A percentile compares a stretch with the other conserved stretches of the same genome.
Evolutionary conservation across 129 eudicot species (phyloP).

Genomic region (Logfia minima): DNA sequence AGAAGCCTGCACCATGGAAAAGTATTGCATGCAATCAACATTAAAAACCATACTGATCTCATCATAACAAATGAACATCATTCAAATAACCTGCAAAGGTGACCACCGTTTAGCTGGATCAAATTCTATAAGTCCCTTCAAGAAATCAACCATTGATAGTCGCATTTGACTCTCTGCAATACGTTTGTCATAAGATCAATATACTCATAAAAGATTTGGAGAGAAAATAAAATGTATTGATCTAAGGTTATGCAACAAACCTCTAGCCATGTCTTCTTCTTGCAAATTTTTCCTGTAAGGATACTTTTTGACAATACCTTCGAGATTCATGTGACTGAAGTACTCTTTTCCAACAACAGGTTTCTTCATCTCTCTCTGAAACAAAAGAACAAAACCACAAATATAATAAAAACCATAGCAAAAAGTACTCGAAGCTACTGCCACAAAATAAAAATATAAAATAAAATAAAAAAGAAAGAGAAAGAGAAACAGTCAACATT

Average conservation of each 20-base stretch:
- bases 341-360: conserved; percentile 92
- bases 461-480: background rate
- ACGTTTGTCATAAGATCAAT: conserved; percentile 17
- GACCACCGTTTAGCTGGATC: conserved; percentile 99
- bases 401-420: background rate
- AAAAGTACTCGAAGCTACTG: background rate
- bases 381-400: conserved; percentile 21
- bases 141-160: conserved; percentile 85
- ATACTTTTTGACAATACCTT: conserved; percentile 74
- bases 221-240: background rate
- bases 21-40: conserved; percentile 17
- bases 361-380: conserved; percentile 79
- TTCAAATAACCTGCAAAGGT: conserved; percentile 78
- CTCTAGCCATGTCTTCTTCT: conserved; percentile 74
- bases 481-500: background rate
- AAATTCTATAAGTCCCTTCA: conserved; percentile 94
- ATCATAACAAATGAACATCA: background rate
- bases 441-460: background rate
- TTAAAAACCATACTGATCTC: conserved; percentile 2
- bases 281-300: conserved; percentile 79
- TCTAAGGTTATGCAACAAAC: conserved; percentile 36
- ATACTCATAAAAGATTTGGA: background rate
- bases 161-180: conserved; percentile 76
- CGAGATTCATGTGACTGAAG: conserved; percentile 82
- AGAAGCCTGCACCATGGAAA: conserved; percentile 66